Conservation (phyloP, 2,329 filamentous ascomycete genomes). For the Aspergillus pseudonomiae region DNA sequence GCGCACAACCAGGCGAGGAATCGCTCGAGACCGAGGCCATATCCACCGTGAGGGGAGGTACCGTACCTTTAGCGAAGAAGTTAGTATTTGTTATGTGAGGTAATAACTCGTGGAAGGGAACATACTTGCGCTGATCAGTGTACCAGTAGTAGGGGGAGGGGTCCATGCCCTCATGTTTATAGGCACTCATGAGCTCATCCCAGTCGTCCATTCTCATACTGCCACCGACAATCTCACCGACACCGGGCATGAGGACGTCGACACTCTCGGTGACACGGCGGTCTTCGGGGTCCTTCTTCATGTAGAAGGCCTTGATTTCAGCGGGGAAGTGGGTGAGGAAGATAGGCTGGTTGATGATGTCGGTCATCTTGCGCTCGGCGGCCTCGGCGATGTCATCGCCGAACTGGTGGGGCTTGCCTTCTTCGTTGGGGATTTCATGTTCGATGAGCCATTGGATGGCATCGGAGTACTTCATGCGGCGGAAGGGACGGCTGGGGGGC, state of each 20-base stretch:
- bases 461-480: constrained; percentile 91
- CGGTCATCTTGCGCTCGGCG: constrained; percentile 94
- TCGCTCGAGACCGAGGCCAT: constrained; percentile 88
- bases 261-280: constrained; percentile 87
- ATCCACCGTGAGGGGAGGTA: constrained; percentile 87
- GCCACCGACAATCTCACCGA: constrained; percentile 95
- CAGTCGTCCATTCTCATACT: constrained; percentile 95
- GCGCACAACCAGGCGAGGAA: constrained; percentile 70
- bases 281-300: constrained; percentile 84
- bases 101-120: constrained; percentile 29
- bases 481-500: constrained; percentile 80
- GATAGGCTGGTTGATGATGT: constrained; percentile 92
- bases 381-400: constrained; percentile 98
- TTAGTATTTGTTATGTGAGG: constrained; percentile 9
- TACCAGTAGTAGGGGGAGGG: constrained; percentile 96
- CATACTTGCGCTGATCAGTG: constrained; percentile 92
- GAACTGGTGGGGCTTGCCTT: constrained; percentile 85
- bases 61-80: constrained; percentile 67
- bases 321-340: constrained; percentile 96
- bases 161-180: constrained; percentile 82
- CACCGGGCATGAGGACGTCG: constrained; percentile 85
- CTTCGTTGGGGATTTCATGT: constrained; percentile 90
- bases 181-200: constrained; percentile 86
- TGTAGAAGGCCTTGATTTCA: constrained; percentile 99
- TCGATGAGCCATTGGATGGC: constrained; percentile 93